Evolutionary conservation across 768 basidiomycete genomes (phyloP).

Genomic region (Boletus subparvulus): DNA sequence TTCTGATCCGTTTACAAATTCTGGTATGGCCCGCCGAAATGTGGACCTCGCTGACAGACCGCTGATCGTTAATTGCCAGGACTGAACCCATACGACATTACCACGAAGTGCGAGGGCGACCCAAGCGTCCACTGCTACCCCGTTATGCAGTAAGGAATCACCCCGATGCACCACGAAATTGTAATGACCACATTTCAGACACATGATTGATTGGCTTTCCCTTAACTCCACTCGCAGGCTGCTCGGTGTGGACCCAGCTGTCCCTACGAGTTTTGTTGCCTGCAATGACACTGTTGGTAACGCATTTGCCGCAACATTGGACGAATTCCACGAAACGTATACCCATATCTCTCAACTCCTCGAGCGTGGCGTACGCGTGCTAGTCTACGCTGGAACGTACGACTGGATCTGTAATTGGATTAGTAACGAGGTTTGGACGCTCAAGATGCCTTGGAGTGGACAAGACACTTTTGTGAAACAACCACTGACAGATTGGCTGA

Average conservation of each 20-base stretch:
- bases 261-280: slow-evolving; percentile 36
- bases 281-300: slow-evolving; percentile 39
- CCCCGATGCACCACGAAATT: background rate
- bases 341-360: slow-evolving; percentile 48
- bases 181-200: slow-evolving; percentile 31
- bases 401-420: slow-evolving; percentile 79
- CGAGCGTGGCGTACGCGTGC: slow-evolving; percentile 66
- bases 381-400: slow-evolving; percentile 68
- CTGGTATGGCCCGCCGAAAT: slow-evolving; percentile 15
- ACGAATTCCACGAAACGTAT: slow-evolving; percentile 32
- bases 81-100: slow-evolving; percentile 68
- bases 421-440: slow-evolving; percentile 71
- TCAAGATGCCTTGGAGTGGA: slow-evolving; percentile 68
- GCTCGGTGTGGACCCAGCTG: slow-evolving; percentile 57
- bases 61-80: slow-evolving; percentile 20
- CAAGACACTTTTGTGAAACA: slow-evolving; percentile 44
- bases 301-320: slow-evolving; percentile 47
- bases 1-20: slow-evolving; percentile 17
- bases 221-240: slow-evolving; percentile 46
- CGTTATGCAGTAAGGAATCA: slow-evolving; percentile 38
- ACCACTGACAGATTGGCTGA: slow-evolving; percentile 55
- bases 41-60: background rate
- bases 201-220: slow-evolving; percentile 61
- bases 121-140: slow-evolving; percentile 58
- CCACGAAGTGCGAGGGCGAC: slow-evolving; percentile 52